Conservation (phyloP, 2,329 filamentous ascomycete genomes). For the Claviceps spartinae region DNA sequence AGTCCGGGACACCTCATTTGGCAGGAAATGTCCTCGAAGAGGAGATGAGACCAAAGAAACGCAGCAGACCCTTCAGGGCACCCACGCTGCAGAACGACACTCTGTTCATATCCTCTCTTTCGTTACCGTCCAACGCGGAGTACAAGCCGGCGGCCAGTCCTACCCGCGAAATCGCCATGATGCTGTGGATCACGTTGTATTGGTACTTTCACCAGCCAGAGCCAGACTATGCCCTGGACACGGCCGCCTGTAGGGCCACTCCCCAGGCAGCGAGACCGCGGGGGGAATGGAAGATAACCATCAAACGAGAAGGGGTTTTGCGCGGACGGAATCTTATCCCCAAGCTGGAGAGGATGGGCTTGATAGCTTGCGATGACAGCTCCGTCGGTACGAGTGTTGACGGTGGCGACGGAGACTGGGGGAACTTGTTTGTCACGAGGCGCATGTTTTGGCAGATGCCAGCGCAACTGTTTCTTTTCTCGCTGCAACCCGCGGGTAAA, state of each 20-base stretch:
- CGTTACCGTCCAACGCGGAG: slow-evolving; percentile 65
- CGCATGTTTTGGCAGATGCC: slow-evolving; percentile 88
- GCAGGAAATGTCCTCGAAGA: neutral
- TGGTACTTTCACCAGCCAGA: slow-evolving; percentile 93
- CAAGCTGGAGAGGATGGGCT: slow-evolving; percentile 86
- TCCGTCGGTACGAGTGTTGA: slow-evolving; percentile 54
- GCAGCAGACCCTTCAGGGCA: slow-evolving; percentile 37
- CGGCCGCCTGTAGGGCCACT: slow-evolving; percentile 49
- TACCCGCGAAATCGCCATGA: slow-evolving; percentile 85
- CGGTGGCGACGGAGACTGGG: slow-evolving; percentile 53
- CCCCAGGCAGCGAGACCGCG: slow-evolving; percentile 58
- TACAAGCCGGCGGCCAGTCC: slow-evolving; percentile 70
- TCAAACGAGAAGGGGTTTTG: slow-evolving; percentile 79
- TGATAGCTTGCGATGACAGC: slow-evolving; percentile 65
- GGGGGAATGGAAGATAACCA: slow-evolving; percentile 75
- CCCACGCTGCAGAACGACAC: slow-evolving; percentile 70
- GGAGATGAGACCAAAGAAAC: slow-evolving; percentile 14
- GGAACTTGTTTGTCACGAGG: slow-evolving; percentile 67
- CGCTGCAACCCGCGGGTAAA: slow-evolving; percentile 46
- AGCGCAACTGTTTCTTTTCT: slow-evolving; percentile 76
- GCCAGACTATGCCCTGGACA: slow-evolving; percentile 51
- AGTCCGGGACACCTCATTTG: neutral
- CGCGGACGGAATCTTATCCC: slow-evolving; percentile 70
- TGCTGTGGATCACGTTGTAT: slow-evolving; percentile 86
- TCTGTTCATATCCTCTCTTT: slow-evolving; percentile 85